phyloP scores from a whole-genome alignment of 371 early-diverging fungal genomes.

The Mortierella sp. region DNA sequence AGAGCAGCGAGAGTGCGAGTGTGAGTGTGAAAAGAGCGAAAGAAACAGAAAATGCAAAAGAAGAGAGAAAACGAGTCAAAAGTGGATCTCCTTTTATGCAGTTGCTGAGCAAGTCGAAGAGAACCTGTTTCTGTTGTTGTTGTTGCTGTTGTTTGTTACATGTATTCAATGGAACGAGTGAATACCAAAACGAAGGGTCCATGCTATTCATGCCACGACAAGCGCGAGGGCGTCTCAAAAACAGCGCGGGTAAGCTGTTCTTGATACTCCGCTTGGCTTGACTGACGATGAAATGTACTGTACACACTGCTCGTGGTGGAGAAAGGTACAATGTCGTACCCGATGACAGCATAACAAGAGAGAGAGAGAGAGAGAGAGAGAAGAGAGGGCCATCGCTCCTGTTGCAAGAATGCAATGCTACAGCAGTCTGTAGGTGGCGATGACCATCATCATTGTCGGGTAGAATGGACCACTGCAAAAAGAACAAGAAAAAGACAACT shows the following conservation, averaged over 20 bases:
- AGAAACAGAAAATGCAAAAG: not conserved
- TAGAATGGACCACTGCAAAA: not conserved
- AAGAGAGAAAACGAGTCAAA: no score
- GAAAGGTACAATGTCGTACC: not conserved
- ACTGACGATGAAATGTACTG: not conserved
- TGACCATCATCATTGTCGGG: not conserved
- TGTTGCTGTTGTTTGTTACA: no score
- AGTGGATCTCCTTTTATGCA: not conserved
- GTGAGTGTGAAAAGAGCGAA: not conserved
- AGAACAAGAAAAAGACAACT: not conserved
- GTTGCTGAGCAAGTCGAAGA: not conserved
- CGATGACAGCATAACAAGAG: not conserved
- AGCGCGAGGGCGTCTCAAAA: not conserved
- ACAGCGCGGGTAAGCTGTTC: conserved; percentile 4
- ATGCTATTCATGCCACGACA: conserved; percentile 1
- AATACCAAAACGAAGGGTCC: not conserved
- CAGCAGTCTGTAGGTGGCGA: not conserved
- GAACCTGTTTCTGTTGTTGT: not conserved
- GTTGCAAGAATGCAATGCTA: not conserved
- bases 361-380: no score
- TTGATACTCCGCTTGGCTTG: not conserved
- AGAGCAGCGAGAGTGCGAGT: not conserved
- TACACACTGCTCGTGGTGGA: not conserved
- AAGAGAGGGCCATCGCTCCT: no score
- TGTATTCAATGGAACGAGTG: not conserved